A percentile compares a stretch with the other conserved stretches of the same genome.
phyloP scores from a whole-genome alignment of 805 yeast genomes.

The Yamadazyma tumulicola region DNA sequence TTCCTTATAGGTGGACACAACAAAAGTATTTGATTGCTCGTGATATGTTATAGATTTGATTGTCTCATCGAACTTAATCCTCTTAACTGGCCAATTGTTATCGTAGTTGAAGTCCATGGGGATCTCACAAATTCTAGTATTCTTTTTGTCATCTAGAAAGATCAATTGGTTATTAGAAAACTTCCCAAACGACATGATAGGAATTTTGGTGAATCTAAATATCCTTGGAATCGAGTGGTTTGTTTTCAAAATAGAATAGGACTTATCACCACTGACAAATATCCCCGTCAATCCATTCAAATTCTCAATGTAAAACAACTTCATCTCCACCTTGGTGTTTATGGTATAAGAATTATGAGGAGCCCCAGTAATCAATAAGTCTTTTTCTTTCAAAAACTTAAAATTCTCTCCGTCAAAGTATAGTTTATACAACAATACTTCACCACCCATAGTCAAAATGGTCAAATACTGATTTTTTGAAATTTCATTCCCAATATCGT shows the following conservation, averaged over 20 bases:
- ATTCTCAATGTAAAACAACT: slow-evolving; percentile 55
- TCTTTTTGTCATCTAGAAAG: slow-evolving; percentile 65
- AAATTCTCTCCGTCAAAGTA: slow-evolving; percentile 45
- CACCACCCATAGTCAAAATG: slow-evolving; percentile 78
- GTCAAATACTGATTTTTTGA: slow-evolving; percentile 61
- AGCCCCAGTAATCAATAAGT: slow-evolving; percentile 62
- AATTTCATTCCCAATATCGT: slow-evolving; percentile 58
- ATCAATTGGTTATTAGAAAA: slow-evolving; percentile 59
- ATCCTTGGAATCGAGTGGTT: slow-evolving; percentile 61
- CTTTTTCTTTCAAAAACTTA: slow-evolving; percentile 41
- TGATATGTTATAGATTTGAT: slow-evolving; percentile 68
- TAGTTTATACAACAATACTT: slow-evolving; percentile 63
- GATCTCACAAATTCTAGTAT: slow-evolving; percentile 59
- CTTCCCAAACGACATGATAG: slow-evolving; percentile 64
- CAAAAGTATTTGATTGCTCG: slow-evolving; percentile 57
- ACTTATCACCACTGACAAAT: slow-evolving; percentile 70
- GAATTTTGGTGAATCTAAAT: slow-evolving; percentile 61
- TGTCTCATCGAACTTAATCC: slow-evolving; percentile 53
- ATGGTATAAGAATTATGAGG: slow-evolving; percentile 73
- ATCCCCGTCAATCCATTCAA: slow-evolving; percentile 58
- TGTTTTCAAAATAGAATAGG: slow-evolving; percentile 65
- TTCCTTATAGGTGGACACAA: slow-evolving; percentile 57
- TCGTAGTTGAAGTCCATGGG: slow-evolving; percentile 52
- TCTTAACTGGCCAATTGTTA: slow-evolving; percentile 57
- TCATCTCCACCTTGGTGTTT: slow-evolving; percentile 68